Percentiles rank a stretch among this genome's conserved stretches.
These are phyloP conservation scores for Microbotryum scabiosae DNA, from an alignment of 1,284 basidiomycete species.

Conservation along the genomic window DNA sequence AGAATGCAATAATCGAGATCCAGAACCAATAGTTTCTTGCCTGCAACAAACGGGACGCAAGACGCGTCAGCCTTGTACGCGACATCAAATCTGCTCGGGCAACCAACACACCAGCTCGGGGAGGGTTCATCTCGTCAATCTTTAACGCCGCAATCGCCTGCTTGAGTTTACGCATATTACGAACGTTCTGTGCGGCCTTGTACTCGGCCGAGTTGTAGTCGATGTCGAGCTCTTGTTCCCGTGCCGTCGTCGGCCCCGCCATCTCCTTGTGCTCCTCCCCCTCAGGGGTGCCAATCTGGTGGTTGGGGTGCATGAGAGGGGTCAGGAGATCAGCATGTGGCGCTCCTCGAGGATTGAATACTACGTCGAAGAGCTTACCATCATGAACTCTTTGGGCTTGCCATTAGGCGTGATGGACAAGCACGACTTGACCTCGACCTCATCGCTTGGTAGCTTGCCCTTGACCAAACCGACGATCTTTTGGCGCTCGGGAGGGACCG, in stretches of 20 bases:
- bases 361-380: slow-evolving; percentile 46
- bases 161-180: slow-evolving; percentile 67
- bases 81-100: neutral
- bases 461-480: slow-evolving; percentile 81
- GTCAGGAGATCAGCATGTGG: no score
- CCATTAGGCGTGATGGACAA: slow-evolving; percentile 48
- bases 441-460: slow-evolving; percentile 69
- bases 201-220: slow-evolving; percentile 44
- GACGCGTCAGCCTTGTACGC: no score
- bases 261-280: slow-evolving; percentile 66
- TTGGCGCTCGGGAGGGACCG: slow-evolving; percentile 74
- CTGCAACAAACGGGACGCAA: slow-evolving; percentile 36
- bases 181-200: slow-evolving; percentile 59
- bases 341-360: no score
- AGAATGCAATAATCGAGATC: slow-evolving; percentile 69
- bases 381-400: slow-evolving; percentile 59
- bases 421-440: slow-evolving; percentile 47
- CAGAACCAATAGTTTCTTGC: slow-evolving; percentile 70
- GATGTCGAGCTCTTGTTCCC: slow-evolving; percentile 50
- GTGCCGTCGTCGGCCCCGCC: slow-evolving; percentile 44
- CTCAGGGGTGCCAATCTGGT: slow-evolving; percentile 54
- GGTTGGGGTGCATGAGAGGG: no score
- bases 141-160: slow-evolving; percentile 57
- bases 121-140: slow-evolving; percentile 63
- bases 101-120: slow-evolving; percentile 34